A percentile compares a stretch with the other conserved stretches of the same genome.
Conservation (phyloP, 2,329 filamentous ascomycete genomes). For the Tolypocladium pustulatum region DNA sequence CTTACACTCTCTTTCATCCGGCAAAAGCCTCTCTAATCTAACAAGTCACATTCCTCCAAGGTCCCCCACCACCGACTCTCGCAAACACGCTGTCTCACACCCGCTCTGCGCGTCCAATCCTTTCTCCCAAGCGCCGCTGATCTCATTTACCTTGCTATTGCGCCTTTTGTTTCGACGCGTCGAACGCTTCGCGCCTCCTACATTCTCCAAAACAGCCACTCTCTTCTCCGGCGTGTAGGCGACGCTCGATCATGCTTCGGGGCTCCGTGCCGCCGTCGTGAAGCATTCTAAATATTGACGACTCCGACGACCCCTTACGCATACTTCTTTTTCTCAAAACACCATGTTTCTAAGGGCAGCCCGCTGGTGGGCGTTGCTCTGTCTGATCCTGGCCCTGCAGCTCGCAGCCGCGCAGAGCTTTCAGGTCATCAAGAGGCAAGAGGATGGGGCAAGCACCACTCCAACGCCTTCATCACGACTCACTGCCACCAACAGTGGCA, state of each 20-base stretch:
- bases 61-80: neutral
- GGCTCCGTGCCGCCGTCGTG: slow-evolving; percentile 5
- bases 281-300: slow-evolving; percentile 8
- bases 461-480: neutral
- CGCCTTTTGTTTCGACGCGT: neutral
- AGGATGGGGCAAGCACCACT: slow-evolving; percentile 7
- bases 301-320: slow-evolving; percentile 1
- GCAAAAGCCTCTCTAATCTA: neutral
- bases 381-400: slow-evolving; percentile 27
- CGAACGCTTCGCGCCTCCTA: neutral
- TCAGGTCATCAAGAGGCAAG: slow-evolving; percentile 22
- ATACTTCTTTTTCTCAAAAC: neutral
- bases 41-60: neutral
- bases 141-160: neutral
- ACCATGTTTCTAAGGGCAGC: slow-evolving; percentile 24
- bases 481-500: neutral
- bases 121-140: neutral
- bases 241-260: slow-evolving; percentile 8
- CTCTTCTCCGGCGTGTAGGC: neutral
- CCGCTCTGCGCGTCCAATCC: neutral
- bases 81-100: slow-evolving; percentile 1
- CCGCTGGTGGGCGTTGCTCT: slow-evolving; percentile 27
- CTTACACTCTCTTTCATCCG: neutral
- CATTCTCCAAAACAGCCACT: neutral
- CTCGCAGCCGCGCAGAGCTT: slow-evolving; percentile 22